Base-by-base conservation (phyloP, 2,329 filamentous ascomycete species). In the Colletotrichum higginsianum region DNA sequence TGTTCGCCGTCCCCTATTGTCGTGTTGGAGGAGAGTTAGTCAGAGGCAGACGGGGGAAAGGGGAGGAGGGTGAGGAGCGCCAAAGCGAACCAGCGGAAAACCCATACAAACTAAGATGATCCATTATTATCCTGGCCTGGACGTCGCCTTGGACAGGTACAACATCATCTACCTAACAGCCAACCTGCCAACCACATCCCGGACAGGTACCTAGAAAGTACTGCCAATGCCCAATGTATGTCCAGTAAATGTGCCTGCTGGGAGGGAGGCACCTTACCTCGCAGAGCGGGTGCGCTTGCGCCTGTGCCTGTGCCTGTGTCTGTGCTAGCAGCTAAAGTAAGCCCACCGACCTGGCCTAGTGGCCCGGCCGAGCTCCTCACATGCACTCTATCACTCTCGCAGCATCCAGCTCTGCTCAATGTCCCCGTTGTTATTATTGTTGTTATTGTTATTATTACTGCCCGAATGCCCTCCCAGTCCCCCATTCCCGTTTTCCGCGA, bases 401-500 rank as follows among this genome's bases (percentile, higher is more conserved):
- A 35, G 42, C 30, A 35, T 47, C 57, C 49, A 52, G 49, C 35
- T 44, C 38, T 42, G n/a, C 9, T 26, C 35, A 62, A 52, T 26
- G 60, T 18, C 49, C 16, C 18, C 49, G 50, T 47, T 58, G 46
- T 56, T 58, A 38, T 68, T 58, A 40, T 56, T 58, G 38, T 68
- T 71, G 35, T 72, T 72, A 21, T 72, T 68, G 53, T 63, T 67
- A 68, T 68, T 72, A 72, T 69, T 63, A 63, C 42, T 42, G 38
- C 65, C 53, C 65, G 58, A 72, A 72, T 72, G 35, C 60, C 69
- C 69, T 69, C 69, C 53, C 40, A 40, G 35, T 46, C 40, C 23
- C 30, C 21, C 15, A 18, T 30, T 35, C 30, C 21, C 11, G 26
- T 30, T 64, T 53, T 23, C 16, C 42, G 40, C 65, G 52, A 30